These are phyloP conservation scores for Suhomyces maxii DNA, from an alignment of 1,139 yeast genomes.

Conservation along the genomic window DNA sequence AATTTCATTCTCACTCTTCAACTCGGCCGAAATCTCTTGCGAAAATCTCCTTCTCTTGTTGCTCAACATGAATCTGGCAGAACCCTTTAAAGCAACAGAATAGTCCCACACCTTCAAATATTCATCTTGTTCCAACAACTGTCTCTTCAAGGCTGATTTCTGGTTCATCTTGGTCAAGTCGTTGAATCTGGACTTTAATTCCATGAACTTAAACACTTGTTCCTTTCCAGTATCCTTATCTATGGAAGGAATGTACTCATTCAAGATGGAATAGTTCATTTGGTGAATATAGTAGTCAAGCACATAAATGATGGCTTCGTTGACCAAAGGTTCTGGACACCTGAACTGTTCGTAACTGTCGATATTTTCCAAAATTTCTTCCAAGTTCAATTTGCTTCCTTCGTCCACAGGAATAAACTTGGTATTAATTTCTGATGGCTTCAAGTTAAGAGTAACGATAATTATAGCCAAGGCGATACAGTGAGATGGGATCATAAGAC, in stretches of 20 bases:
- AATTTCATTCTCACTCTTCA: too few relatives aligned
- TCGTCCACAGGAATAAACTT: conserved; percentile 37
- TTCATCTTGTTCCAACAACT: conserved; percentile 43
- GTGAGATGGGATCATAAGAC: conserved; percentile 76
- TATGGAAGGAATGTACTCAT: conserved; percentile 25
- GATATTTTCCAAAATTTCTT: conserved; percentile 30
- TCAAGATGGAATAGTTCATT: conserved; percentile 31
- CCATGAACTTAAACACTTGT: conserved; percentile 50
- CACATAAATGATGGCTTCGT: conserved; percentile 60
- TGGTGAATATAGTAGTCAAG: conserved; percentile 62
- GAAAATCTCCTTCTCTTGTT: conserved; percentile 46
- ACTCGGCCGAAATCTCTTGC: not conserved
- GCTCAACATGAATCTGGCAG: conserved; percentile 57
- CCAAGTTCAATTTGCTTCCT: conserved; percentile 21
- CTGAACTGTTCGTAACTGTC: conserved; percentile 44
- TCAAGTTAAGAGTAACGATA: conserved; percentile 42
- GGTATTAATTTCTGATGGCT: conserved; percentile 36
- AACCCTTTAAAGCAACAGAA: conserved; percentile 44
- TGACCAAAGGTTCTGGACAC: conserved; percentile 54
- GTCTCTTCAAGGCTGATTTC: conserved; percentile 38
- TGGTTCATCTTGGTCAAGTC: conserved; percentile 41
- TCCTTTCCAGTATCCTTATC: conserved; percentile 43
- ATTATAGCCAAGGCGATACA: conserved; percentile 71
- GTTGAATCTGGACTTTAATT: conserved; percentile 45
- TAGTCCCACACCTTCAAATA: conserved; percentile 53